These are phyloP conservation scores for Conticribra guillardii DNA, from an alignment of 108 stramenopile genomes.

Conservation along the genomic window DNA sequence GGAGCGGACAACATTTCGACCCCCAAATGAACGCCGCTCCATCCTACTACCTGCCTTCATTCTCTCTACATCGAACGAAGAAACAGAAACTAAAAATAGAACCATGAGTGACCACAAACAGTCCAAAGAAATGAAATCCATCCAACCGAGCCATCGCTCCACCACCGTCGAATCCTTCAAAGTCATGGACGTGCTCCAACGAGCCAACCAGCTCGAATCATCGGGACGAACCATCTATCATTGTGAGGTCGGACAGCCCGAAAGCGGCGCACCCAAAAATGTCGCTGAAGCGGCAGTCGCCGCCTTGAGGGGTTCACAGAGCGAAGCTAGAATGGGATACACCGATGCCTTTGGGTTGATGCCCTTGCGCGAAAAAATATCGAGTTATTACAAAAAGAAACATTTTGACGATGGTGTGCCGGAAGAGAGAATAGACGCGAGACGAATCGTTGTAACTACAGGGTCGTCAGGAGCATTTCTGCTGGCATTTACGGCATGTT, in stretches of 20 bases:
- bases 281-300: constrained; percentile 76
- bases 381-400: constrained; percentile 65
- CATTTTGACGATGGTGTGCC: constrained; percentile 48
- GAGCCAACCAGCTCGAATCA: constrained; percentile 79
- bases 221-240: constrained; percentile 67
- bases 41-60: too few species aligned
- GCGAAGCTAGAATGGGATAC: constrained; percentile 75
- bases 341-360: constrained; percentile 91
- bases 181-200: constrained; percentile 89
- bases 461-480: constrained; percentile 90
- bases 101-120: too few species aligned
- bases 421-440: constrained; percentile 34
- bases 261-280: constrained; percentile 72
- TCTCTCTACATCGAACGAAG: too few species aligned
- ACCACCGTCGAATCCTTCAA: constrained; percentile 80
- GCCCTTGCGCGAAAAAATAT: constrained; percentile 69
- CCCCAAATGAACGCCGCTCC: too few species aligned
- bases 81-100: too few species aligned
- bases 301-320: constrained; percentile 45
- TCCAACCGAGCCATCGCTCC: constrained; percentile 27
- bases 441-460: constrained; percentile 84
- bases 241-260: constrained; percentile 92
- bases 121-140: background rate
- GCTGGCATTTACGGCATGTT: constrained; percentile 86
- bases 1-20: too few species aligned